Evolutionary conservation across 1,284 basidiomycete genomes (phyloP), one percentile per base, ranked within the genome.

Genomic region (Athelia psychrophila): DNA sequence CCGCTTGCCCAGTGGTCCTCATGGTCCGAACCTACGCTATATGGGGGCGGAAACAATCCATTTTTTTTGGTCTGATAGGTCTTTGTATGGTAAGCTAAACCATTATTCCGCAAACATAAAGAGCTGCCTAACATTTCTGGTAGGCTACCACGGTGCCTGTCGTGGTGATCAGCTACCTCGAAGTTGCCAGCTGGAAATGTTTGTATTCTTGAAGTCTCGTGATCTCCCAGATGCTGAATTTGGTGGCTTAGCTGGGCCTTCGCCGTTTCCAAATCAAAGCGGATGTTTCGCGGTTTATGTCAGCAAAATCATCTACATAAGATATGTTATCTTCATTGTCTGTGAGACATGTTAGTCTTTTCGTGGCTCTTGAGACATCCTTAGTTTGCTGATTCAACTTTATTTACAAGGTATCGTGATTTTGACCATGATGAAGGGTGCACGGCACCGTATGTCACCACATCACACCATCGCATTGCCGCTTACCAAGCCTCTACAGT

Each of bases 1-100:
- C 10, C 48, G 36, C 49, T 13, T 20, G 22, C 35, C 36, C 47
- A 73, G 69, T 58, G 6, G 68, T 75, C 38, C 63, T 75, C 13
- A 63, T 71, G 53, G 55, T 76, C 6, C 70, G 73, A 18, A 76
- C 75, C 6, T 75, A 73, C 51, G 74, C 74, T 2, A 65, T 76
- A 18, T 77, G 72, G 72, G 68, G 70, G 50, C 60, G 73, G 13
- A 66, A 61, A 45, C 69, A 65, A 15, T 56, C 58, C 19, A 63
- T 74, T 5, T 54, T 68, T 9, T 51, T 70, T 19, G 58, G 60
- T 30, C 63, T 73, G 8, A 63, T 53, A 27, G 23, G 57, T n/a
- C 59, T 68, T 23, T 55, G 56, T n/a, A 13, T 56, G n/a, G 69
- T 66, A 49, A 36, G 63, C 62, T 10, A 44, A 22, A 13, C 5